These are phyloP conservation scores for Pelagomonas calceolata DNA, from an alignment of 108 stramenopile species.

Conservation along the genomic window DNA sequence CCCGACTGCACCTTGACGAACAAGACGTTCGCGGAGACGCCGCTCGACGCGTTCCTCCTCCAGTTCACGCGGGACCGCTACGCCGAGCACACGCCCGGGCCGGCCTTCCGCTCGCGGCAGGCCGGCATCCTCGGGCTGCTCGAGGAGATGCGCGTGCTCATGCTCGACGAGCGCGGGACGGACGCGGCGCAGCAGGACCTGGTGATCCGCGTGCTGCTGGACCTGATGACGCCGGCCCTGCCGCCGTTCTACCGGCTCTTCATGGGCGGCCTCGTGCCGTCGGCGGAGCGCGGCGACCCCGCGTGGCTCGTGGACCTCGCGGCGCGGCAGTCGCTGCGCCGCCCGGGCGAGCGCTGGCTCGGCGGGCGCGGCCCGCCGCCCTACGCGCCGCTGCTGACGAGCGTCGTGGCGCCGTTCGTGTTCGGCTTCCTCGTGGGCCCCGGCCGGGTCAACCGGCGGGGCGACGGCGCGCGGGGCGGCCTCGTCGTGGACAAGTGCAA, in stretches of 20 bases:
- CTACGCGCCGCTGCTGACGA: conserved; percentile 69
- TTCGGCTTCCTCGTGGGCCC: conserved; percentile 76
- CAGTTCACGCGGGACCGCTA: background rate
- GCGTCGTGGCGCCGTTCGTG: conserved; percentile 73
- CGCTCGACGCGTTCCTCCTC: background rate
- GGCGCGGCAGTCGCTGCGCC: conserved; percentile 17
- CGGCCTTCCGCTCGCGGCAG: background rate
- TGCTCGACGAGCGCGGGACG: conserved; percentile 38
- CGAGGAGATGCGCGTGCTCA: conserved; percentile 63
- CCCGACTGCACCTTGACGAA: background rate
- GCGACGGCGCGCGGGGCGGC: conserved; percentile 66
- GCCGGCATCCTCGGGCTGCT: conserved; percentile 59
- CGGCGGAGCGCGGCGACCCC: conserved; percentile 9
- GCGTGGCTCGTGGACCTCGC: background rate
- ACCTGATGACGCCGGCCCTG: conserved; percentile 71
- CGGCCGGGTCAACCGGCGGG: conserved; percentile 57
- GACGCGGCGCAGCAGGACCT: conserved; percentile 56
- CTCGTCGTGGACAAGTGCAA: conserved; percentile 82
- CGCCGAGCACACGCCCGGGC: background rate
- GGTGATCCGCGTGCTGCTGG: conserved; percentile 57
- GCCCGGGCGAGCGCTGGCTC: conserved; percentile 51
- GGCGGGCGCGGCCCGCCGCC: conserved; percentile 56
- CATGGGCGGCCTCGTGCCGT: conserved; percentile 71
- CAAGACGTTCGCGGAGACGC: background rate
- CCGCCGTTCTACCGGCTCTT: conserved; percentile 80